phyloP scores from a whole-genome alignment of 23 red algal genomes.

The Agarophyton chilense region DNA sequence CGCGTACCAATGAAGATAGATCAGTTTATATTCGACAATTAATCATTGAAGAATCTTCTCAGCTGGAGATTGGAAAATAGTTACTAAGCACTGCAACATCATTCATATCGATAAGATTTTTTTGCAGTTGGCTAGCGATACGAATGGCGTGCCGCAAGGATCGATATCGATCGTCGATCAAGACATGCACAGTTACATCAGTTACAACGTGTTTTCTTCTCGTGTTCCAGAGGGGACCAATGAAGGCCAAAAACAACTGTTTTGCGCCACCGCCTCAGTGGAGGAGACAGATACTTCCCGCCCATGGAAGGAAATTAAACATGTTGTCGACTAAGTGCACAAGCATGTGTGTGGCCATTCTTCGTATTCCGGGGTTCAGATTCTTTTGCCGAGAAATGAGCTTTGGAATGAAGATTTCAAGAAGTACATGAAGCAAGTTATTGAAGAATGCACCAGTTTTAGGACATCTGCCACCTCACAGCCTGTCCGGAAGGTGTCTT shows the following conservation, averaged over 20 bases:
- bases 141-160: not conserved
- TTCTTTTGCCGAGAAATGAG: not conserved
- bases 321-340: conserved; percentile 16
- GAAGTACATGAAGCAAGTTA: not conserved
- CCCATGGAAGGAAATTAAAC: not conserved
- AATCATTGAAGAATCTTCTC: not conserved
- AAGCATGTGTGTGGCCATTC: not conserved
- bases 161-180: not conserved
- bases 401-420: not conserved
- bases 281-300: not conserved
- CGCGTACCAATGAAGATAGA: not conserved
- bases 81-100: conserved; percentile 11
- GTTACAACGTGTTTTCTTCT: not conserved
- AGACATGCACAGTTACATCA: conserved; percentile 32
- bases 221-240: too few species aligned
- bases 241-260: not conserved
- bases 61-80: conserved; percentile 22
- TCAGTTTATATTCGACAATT: not conserved
- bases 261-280: not conserved
- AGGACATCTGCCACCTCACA: not conserved
- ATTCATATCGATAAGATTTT: not conserved
- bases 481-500: not conserved
- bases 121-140: not conserved
- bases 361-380: not conserved
- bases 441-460: not conserved